phyloP scores from a whole-genome alignment of 2,329 filamentous ascomycete genomes.

The Sclerotinia sclerotiorum region DNA sequence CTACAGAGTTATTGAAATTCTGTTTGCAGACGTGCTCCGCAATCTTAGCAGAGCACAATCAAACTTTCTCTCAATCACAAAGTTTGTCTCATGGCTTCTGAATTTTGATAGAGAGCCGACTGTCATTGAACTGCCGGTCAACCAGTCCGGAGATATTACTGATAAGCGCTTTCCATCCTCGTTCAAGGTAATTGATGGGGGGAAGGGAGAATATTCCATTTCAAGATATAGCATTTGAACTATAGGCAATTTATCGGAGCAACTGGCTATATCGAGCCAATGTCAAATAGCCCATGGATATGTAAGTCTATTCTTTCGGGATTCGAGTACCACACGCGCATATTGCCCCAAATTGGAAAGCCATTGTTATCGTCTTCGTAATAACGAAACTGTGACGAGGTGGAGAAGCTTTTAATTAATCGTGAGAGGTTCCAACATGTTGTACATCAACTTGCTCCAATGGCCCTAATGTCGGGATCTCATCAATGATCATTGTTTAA shows the following conservation, averaged over 20 bases:
- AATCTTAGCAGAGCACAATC: not conserved
- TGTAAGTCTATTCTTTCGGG: not conserved
- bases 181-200: not conserved
- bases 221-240: not conserved
- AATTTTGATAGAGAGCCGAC: not conserved
- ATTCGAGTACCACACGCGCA: not conserved
- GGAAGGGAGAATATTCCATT: not conserved
- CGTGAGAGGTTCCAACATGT: constrained; percentile 16
- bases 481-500: not conserved
- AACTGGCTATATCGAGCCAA: not conserved
- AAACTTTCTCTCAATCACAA: not conserved
- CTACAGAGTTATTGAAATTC: not conserved
- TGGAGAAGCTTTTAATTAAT: not conserved
- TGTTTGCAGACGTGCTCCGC: not conserved
- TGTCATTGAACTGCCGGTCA: not conserved
- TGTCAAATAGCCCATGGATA: not conserved
- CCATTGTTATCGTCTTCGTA: not conserved
- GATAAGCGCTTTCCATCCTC: not conserved
- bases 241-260: not conserved
- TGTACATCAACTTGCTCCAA: constrained; percentile 5
- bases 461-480: constrained; percentile 14
- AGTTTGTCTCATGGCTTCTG: not conserved
- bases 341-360: not conserved
- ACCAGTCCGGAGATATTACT: not conserved
- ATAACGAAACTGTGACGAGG: constrained; percentile 4